These are phyloP conservation scores for Sungouiozyma ichnusensis DNA, from an alignment of 805 yeast genomes.

Conservation along the genomic window DNA sequence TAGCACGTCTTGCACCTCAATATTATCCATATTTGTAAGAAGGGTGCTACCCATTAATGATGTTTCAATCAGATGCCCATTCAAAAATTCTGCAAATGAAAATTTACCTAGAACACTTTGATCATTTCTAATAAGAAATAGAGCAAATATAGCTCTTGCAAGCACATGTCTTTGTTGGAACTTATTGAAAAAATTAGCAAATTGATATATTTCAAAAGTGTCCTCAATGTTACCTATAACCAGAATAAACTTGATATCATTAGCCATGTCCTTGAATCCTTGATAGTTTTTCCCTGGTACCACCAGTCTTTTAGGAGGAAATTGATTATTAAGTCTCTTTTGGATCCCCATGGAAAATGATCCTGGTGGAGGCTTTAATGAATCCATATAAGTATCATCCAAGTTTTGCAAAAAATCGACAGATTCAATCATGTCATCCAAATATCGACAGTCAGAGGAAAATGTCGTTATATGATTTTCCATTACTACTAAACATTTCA, in stretches of 20 bases:
- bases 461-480: slow-evolving; percentile 11
- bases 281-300: slow-evolving; percentile 26
- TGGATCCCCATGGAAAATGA: slow-evolving; percentile 41
- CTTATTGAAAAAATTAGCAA: slow-evolving; percentile 28
- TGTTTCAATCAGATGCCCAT: slow-evolving; percentile 36
- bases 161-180: slow-evolving; percentile 31
- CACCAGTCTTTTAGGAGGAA: slow-evolving; percentile 33
- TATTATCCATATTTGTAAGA: background rate
- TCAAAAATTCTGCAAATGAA: slow-evolving; percentile 29
- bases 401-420: slow-evolving; percentile 3
- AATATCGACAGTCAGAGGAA: slow-evolving; percentile 8
- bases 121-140: slow-evolving; percentile 54
- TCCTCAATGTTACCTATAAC: slow-evolving; percentile 24
- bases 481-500: slow-evolving; percentile 24
- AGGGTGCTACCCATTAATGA: slow-evolving; percentile 13
- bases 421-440: slow-evolving; percentile 9
- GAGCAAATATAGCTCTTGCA: slow-evolving; percentile 54
- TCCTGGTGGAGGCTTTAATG: slow-evolving; percentile 17
- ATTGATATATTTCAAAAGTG: slow-evolving; percentile 25
- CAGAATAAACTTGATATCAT: slow-evolving; percentile 32
- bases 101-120: slow-evolving; percentile 45
- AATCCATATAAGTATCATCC: background rate
- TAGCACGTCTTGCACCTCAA: slow-evolving; percentile 4
- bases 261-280: slow-evolving; percentile 24
- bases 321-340: slow-evolving; percentile 36